A percentile compares a stretch with the other conserved stretches of the same genome.
These are phyloP conservation scores for Colletotrichum horii DNA, from an alignment of 2,329 filamentous ascomycete genomes.

Conservation along the genomic window DNA sequence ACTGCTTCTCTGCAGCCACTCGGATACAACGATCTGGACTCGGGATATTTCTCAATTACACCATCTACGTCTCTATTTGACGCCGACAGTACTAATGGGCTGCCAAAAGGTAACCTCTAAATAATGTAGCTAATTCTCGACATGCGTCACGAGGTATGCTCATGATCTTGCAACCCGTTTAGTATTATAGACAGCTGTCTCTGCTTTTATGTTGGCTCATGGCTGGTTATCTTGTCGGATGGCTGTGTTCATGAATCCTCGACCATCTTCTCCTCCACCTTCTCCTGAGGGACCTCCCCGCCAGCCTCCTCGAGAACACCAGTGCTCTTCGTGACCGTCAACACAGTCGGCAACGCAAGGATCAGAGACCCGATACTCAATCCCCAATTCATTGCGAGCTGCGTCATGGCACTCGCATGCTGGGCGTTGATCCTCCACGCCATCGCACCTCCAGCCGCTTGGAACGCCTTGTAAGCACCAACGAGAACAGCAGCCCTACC, in stretches of 20 bases:
- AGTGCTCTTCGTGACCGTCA: constrained; percentile 37
- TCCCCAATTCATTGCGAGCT: constrained; percentile 52
- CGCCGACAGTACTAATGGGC: background rate
- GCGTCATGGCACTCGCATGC: constrained; percentile 38
- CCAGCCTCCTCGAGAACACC: constrained; percentile 29
- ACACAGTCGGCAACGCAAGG: constrained; percentile 46
- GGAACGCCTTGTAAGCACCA: constrained; percentile 51
- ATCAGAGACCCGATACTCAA: constrained; percentile 48
- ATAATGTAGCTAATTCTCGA: background rate
- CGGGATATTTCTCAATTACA: background rate
- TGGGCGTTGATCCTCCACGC: constrained; percentile 49
- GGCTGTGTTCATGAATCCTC: background rate
- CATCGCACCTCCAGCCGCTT: constrained; percentile 48
- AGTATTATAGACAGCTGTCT: background rate
- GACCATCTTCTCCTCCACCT: constrained; percentile 20
- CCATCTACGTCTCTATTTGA: background rate
- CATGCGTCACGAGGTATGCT: background rate
- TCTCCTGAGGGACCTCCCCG: background rate
- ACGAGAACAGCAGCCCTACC: constrained; percentile 47
- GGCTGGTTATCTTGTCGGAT: background rate
- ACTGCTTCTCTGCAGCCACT: background rate
- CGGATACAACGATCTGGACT: background rate
- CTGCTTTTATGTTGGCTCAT: background rate
- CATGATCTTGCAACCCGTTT: background rate
- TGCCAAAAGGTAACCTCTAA: background rate